Evolutionary conservation across 345 rosid species (phyloP).

Genomic region (Toxicodendron radicans): DNA sequence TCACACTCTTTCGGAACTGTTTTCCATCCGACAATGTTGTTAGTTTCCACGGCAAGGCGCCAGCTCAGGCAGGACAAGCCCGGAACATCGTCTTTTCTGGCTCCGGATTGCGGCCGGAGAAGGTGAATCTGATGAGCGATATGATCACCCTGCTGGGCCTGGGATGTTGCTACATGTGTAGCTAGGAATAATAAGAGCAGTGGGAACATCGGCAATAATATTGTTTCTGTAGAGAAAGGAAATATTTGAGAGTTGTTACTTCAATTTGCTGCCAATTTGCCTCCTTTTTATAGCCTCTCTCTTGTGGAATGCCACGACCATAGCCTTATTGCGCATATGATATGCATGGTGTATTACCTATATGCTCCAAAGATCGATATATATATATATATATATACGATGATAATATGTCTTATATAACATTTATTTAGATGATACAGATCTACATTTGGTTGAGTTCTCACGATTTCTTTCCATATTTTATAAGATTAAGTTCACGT

Average conservation of each 20-base stretch:
- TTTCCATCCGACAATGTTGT: conserved; percentile 46
- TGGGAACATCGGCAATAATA: background rate
- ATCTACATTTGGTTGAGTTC: no score
- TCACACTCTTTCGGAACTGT: conserved; percentile 48
- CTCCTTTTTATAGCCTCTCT: background rate
- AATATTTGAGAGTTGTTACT: no score
- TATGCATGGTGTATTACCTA: no score
- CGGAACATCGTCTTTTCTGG: conserved; percentile 6
- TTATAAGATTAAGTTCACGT: no score
- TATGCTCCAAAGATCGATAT: no score
- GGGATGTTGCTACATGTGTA: conserved; percentile 16
- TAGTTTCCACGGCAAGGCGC: conserved; percentile 64
- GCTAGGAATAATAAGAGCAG: conserved; percentile 12
- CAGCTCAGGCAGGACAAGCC: conserved; percentile 56
- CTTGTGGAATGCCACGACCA: background rate
- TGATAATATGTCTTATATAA: no score
- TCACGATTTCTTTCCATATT: no score
- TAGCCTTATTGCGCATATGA: no score
- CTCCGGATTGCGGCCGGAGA: conserved; percentile 40
- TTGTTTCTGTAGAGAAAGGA: background rate
- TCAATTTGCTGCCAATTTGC: background rate
- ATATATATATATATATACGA: no score
- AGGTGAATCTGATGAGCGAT: conserved; percentile 35
- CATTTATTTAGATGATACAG: no score
- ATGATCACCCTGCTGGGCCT: background rate